A percentile compares a stretch with the other conserved stretches of the same genome.
Evolutionary conservation across 495 filamentous ascomycete species (phyloP).

Genomic region (Friedmanniomyces simplex): DNA sequence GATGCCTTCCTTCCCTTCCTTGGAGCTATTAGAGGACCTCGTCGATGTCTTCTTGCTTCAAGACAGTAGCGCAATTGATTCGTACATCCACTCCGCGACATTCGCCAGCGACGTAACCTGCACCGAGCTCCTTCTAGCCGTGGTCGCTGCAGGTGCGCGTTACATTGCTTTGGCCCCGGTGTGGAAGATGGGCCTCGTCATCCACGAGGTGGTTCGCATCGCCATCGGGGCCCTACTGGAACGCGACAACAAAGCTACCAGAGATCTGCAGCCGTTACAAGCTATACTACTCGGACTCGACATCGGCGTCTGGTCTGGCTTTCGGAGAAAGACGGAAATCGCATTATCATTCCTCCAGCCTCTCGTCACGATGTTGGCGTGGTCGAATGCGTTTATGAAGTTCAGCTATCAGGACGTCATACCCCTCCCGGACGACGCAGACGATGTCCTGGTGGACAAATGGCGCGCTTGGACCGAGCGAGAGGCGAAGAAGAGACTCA

Average conservation of each 20-base stretch:
- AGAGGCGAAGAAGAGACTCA: constrained; percentile 34
- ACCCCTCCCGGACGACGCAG: constrained; percentile 34
- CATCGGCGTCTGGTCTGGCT: constrained; percentile 54
- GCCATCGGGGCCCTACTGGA: constrained; percentile 44
- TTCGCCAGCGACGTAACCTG: constrained; percentile 35
- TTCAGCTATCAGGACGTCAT: not conserved
- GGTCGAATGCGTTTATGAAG: constrained; percentile 4
- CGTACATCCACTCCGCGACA: constrained; percentile 47
- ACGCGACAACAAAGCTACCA: constrained; percentile 44
- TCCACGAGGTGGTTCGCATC: constrained; percentile 48
- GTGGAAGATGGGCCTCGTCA: constrained; percentile 49
- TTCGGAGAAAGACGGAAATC: constrained; percentile 54
- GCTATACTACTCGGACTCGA: constrained; percentile 43
- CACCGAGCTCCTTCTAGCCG: constrained; percentile 44
- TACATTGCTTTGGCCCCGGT: constrained; percentile 42
- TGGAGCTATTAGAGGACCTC: constrained; percentile 46
- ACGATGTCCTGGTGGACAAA: constrained; percentile 40
- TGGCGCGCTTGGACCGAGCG: constrained; percentile 45
- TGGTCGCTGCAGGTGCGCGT: constrained; percentile 46
- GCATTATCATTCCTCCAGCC: constrained; percentile 49
- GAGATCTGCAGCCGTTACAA: constrained; percentile 44
- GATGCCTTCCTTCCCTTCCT: constrained; percentile 46
- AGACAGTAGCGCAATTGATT: constrained; percentile 38
- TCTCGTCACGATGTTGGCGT: constrained; percentile 36
- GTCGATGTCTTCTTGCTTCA: constrained; percentile 48